phyloP scores from a whole-genome alignment of 768 basidiomycete species.

The Boletus barrowsii region DNA sequence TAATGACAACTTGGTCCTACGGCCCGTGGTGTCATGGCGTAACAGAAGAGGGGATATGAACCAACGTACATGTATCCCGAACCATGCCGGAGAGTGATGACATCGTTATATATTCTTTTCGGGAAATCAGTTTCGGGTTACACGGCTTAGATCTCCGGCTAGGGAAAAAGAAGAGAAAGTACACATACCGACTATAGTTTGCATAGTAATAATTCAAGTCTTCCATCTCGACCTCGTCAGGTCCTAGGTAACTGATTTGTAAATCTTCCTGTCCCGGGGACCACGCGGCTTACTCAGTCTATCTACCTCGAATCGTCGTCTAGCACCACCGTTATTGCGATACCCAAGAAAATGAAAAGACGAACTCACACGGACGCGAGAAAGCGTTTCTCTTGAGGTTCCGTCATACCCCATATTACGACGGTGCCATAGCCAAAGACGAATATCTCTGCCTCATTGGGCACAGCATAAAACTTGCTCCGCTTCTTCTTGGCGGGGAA shows the following conservation, averaged over 20 bases:
- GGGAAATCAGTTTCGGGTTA: constrained; percentile 32
- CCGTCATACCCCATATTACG: constrained; percentile 98
- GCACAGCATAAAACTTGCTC: constrained; percentile 64
- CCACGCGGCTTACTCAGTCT: constrained; percentile 57
- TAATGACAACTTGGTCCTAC: constrained; percentile 91
- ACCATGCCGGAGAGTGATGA: constrained; percentile 90
- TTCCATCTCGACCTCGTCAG: constrained; percentile 94
- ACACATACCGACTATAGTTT: constrained; percentile 83
- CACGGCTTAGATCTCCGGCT: constrained; percentile 1
- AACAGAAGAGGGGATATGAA: constrained; percentile 10
- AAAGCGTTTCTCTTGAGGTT: constrained; percentile 87
- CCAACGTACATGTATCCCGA: constrained; percentile 87
- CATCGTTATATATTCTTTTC: constrained; percentile 91
- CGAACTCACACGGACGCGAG: constrained; percentile 81
- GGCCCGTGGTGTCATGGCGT: constrained; percentile 6
- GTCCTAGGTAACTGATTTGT: constrained; percentile 42
- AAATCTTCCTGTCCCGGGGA: constrained; percentile 2
- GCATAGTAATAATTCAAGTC: constrained; percentile 97
- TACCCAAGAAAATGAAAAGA: not conserved
- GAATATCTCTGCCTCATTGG: constrained; percentile 83
- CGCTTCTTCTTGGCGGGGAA: constrained; percentile 46
- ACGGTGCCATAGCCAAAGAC: constrained; percentile 93
- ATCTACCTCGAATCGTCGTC: constrained; percentile 93
- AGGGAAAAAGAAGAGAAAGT: not conserved
- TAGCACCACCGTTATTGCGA: constrained; percentile 30